Conservation (phyloP, 202 grass and related monocot genomes). For the Musa balbisiana region DNA sequence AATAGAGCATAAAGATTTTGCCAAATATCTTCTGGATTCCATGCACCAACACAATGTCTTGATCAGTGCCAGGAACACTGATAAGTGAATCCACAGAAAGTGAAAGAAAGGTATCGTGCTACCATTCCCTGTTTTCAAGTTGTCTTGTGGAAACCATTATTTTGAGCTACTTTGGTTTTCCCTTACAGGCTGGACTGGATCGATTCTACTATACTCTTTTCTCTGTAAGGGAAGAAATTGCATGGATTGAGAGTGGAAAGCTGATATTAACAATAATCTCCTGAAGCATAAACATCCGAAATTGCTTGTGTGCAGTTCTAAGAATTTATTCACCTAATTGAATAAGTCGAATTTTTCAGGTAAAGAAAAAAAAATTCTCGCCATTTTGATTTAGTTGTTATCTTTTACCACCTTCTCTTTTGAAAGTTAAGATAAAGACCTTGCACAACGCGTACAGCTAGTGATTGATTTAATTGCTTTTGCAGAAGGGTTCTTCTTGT, state of each 20-base stretch:
- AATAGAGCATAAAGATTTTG: slow-evolving; percentile 89
- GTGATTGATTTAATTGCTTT: too few species aligned
- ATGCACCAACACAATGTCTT: slow-evolving; percentile 93
- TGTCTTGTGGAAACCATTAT: neutral
- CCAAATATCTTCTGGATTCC: slow-evolving; percentile 97
- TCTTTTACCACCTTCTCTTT: too few species aligned
- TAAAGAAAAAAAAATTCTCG: neutral
- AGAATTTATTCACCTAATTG: neutral
- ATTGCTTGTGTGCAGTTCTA: neutral
- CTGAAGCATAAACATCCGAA: slow-evolving; percentile 49
- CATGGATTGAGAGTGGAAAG: slow-evolving; percentile 74
- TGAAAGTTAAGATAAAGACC: too few species aligned
- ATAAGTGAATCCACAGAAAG: slow-evolving; percentile 99
- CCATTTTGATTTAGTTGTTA: neutral
- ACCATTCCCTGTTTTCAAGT: neutral
- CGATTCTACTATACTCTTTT: slow-evolving; percentile 97
- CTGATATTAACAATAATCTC: slow-evolving; percentile 79
- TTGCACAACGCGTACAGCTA: too few species aligned
- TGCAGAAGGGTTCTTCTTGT: neutral
- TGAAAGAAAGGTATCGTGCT: slow-evolving; percentile 68
- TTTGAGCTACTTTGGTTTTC: slow-evolving; percentile 23
- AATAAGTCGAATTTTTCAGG: neutral
- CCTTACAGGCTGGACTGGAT: slow-evolving; percentile 71
- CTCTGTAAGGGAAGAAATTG: slow-evolving; percentile 92
- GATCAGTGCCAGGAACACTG: slow-evolving; percentile 96